phyloP scores from a whole-genome alignment of 345 rosid genomes.

The Pugionium cornutum region DNA sequence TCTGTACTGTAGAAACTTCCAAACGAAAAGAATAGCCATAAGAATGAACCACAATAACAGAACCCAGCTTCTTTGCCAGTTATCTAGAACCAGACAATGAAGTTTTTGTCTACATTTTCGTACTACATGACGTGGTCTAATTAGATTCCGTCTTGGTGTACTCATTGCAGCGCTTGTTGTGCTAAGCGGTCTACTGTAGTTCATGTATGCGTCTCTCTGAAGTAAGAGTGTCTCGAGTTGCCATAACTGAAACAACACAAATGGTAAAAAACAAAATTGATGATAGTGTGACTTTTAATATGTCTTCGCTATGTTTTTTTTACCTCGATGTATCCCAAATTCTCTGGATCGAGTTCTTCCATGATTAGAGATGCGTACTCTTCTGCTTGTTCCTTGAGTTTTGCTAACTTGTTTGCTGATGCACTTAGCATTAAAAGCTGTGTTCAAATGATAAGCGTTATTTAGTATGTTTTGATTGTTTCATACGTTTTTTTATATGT shows the following conservation, averaged over 20 bases:
- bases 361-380: slow-evolving; percentile 88
- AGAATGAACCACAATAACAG: slow-evolving; percentile 60
- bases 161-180: slow-evolving; percentile 66
- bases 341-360: slow-evolving; percentile 98
- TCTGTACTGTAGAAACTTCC: slow-evolving; percentile 85
- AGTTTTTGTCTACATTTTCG: slow-evolving; percentile 43
- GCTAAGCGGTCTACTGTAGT: slow-evolving; percentile 85
- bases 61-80: slow-evolving; percentile 86
- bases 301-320: too few species aligned
- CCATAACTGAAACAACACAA: slow-evolving; percentile 67
- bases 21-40: slow-evolving; percentile 69
- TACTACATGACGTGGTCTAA: slow-evolving; percentile 45
- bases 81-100: slow-evolving; percentile 62
- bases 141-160: slow-evolving; percentile 54
- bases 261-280: background rate
- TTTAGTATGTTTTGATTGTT: background rate
- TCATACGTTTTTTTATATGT: background rate
- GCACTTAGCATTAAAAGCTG: slow-evolving; percentile 98
- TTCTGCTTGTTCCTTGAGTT: slow-evolving; percentile 91
- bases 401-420: slow-evolving; percentile 85
- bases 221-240: slow-evolving; percentile 90
- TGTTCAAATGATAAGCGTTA: slow-evolving; percentile 15
- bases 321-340: slow-evolving; percentile 94
- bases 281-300: background rate
- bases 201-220: slow-evolving; percentile 86